Percentiles rank a stretch among this genome's conserved stretches.
Evolutionary conservation across 108 stramenopile genomes (phyloP).

Genomic region (Fistulifera pelliculosa): DNA sequence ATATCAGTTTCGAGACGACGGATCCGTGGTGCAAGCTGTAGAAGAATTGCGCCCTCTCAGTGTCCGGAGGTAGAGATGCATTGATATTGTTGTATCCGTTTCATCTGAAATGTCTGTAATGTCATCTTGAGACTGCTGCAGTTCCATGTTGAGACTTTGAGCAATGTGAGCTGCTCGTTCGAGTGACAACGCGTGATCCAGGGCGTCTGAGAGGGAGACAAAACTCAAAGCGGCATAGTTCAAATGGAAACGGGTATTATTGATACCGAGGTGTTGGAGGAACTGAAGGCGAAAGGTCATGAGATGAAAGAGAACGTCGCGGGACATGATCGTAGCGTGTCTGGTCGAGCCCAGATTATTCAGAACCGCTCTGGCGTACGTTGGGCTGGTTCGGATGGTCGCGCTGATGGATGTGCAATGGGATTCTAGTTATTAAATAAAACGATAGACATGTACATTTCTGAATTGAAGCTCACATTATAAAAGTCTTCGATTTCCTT

Average conservation of each 20-base stretch:
- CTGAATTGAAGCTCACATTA: no score
- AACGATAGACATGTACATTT: background rate
- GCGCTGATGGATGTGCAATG: slow-evolving; percentile 92
- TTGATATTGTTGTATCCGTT: background rate
- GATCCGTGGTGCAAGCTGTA: slow-evolving; percentile 78
- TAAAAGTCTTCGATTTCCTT: no score
- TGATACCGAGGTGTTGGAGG: slow-evolving; percentile 31
- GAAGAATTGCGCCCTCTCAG: slow-evolving; percentile 71
- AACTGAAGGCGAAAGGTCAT: slow-evolving; percentile 67
- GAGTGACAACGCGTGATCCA: slow-evolving; percentile 29
- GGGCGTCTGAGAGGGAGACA: slow-evolving; percentile 1
- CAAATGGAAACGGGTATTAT: slow-evolving; percentile 69
- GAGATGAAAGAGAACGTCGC: slow-evolving; percentile 29
- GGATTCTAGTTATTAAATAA: no score
- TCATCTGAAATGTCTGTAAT: no score
- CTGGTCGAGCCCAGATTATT: slow-evolving; percentile 93
- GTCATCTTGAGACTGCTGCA: slow-evolving; percentile 46
- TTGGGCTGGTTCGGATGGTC: slow-evolving; percentile 90
- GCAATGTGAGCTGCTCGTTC: slow-evolving; percentile 74
- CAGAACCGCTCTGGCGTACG: slow-evolving; percentile 53
- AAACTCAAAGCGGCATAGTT: slow-evolving; percentile 47
- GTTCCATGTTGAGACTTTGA: slow-evolving; percentile 52
- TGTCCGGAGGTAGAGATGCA: slow-evolving; percentile 31
- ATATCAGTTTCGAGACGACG: slow-evolving; percentile 69
- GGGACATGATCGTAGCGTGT: slow-evolving; percentile 64